Conservation (phyloP, 345 rosid species). For the Gossypium australe region DNA sequence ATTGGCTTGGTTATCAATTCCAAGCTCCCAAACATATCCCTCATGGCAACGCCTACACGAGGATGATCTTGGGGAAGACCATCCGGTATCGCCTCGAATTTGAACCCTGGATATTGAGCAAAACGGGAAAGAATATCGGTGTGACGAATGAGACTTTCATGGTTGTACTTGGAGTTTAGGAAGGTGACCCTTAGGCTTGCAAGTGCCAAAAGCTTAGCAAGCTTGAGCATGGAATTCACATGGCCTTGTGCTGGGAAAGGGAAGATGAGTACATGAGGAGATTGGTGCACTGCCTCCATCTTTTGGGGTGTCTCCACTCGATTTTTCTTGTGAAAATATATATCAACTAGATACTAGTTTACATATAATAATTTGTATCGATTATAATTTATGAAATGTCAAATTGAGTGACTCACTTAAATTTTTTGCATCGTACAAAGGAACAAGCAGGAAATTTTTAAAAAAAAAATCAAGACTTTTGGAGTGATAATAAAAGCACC, state of each 20-base stretch:
- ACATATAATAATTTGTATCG: no score
- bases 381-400: no score
- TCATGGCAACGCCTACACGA: not conserved
- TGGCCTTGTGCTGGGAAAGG: constrained; percentile 63
- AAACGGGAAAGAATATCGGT: constrained; percentile 32
- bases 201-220: constrained; percentile 44
- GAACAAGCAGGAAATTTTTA: no score
- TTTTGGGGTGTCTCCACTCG: not conserved
- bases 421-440: no score
- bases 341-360: no score
- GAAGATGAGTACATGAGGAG: constrained; percentile 37
- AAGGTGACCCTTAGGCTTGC: constrained; percentile 52
- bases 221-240: constrained; percentile 61
- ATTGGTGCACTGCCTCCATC: not conserved
- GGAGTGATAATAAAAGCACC: no score
- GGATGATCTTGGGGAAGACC: constrained; percentile 29
- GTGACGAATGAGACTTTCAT: constrained; percentile 16
- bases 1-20: not conserved
- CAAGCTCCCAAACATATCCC: constrained; percentile 12
- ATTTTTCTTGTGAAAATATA: no score
- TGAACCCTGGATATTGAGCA: constrained; percentile 24
- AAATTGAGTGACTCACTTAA: no score
- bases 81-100: constrained; percentile 27
- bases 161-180: constrained; percentile 35
- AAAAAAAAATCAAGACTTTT: no score